A percentile compares a stretch with the other conserved stretches of the same genome.
These are phyloP conservation scores for Sphagnum tenellum DNA, from an alignment of 225 moss, liverwort and hornwort species.

Conservation along the genomic window DNA sequence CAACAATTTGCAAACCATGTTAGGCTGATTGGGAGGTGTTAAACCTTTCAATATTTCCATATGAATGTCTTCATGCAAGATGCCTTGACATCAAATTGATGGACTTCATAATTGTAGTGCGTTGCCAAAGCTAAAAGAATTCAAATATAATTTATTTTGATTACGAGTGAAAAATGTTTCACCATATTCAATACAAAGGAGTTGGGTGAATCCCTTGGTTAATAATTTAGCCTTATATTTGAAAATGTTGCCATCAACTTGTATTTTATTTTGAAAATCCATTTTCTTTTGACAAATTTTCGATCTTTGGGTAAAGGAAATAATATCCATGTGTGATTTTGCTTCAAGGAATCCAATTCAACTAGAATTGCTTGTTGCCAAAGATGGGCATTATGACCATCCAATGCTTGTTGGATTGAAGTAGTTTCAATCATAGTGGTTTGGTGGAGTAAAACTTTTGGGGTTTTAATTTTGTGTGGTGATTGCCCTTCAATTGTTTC, in stretches of 20 bases:
- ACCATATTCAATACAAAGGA: conserved; percentile 1
- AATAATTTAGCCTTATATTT: conserved; percentile 11
- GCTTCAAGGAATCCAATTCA: background rate
- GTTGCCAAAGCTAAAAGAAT: conserved; percentile 1
- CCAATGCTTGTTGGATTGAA: background rate
- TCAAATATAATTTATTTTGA: background rate
- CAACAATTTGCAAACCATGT: no score
- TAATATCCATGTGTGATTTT: background rate
- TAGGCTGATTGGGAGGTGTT: no score
- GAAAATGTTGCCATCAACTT: background rate
- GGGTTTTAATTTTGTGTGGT: no score
- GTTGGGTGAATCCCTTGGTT: background rate
- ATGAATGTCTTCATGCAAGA: conserved; percentile 1
- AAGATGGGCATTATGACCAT: background rate
- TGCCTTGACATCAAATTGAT: conserved; percentile 4
- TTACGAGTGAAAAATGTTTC: conserved; percentile 5
- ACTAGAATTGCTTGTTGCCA: background rate
- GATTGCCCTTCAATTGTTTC: no score
- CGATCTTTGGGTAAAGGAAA: background rate
- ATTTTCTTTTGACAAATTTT: conserved; percentile 2
- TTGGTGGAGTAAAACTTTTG: no score
- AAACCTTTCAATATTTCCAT: no score
- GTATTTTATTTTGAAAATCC: conserved; percentile 6
- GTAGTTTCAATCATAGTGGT: no score
- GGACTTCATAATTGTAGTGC: background rate